Evolutionary conservation across 768 basidiomycete species (phyloP).

Genomic region (Postia placenta): DNA sequence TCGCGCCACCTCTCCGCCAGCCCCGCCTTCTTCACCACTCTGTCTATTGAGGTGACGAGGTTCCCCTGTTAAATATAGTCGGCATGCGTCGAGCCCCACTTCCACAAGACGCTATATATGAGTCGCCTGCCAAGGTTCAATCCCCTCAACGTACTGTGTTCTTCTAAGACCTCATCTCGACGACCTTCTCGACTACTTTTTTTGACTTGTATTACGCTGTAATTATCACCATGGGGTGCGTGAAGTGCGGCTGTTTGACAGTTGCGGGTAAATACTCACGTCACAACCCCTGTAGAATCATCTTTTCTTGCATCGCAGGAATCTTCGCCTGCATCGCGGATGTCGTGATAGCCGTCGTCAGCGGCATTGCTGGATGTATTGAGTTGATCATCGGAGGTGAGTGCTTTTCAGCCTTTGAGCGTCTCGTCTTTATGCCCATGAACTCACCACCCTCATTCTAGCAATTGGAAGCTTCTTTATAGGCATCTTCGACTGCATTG

Average conservation of each 20-base stretch:
- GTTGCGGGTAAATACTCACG: too few species aligned
- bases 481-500: slow-evolving; percentile 2
- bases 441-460: background rate
- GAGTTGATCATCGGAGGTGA: slow-evolving; percentile 9
- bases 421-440: background rate
- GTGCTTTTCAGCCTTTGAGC: background rate
- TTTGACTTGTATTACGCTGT: background rate
- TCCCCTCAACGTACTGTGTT: too few species aligned
- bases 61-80: too few species aligned
- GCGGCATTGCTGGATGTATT: slow-evolving; percentile 8
- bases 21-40: background rate
- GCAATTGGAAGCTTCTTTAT: slow-evolving; percentile 1
- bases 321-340: slow-evolving; percentile 14
- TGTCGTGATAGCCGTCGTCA: slow-evolving; percentile 8
- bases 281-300: slow-evolving; percentile 6
- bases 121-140: background rate
- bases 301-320: slow-evolving; percentile 14
- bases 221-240: slow-evolving; percentile 2
- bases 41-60: too few species aligned
- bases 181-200: background rate
- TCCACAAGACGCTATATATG: background rate
- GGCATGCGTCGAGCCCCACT: background rate
- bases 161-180: background rate
- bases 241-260: too few species aligned
- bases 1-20: background rate